Percentiles rank a stretch among this genome's conserved stretches.
phyloP scores from a whole-genome alignment of 2,329 filamentous ascomycete species.

The Diaporthe sp. region DNA sequence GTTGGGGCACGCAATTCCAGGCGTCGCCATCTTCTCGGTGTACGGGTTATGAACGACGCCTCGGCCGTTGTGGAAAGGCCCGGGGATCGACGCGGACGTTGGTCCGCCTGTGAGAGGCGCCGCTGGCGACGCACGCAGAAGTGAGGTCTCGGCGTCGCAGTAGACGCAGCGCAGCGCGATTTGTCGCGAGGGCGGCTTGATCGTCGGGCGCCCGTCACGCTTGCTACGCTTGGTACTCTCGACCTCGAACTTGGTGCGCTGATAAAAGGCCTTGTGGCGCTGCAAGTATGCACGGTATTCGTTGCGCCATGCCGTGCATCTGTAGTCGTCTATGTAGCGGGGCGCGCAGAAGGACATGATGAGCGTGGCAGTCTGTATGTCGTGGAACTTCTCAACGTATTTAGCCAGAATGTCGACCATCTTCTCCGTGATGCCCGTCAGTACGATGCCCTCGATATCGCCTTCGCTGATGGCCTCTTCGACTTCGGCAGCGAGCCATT shows the following conservation, averaged over 20 bases:
- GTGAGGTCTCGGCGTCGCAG: slow-evolving; percentile 73
- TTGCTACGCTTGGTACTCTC: slow-evolving; percentile 79
- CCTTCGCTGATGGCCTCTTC: slow-evolving; percentile 72
- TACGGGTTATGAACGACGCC: slow-evolving; percentile 63
- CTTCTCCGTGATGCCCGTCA: slow-evolving; percentile 81
- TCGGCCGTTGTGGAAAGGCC: slow-evolving; percentile 46
- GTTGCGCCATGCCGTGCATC: slow-evolving; percentile 80
- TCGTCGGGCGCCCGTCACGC: slow-evolving; percentile 71
- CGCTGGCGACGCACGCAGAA: slow-evolving; percentile 35
- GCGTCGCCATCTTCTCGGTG: slow-evolving; percentile 65
- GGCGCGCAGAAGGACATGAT: slow-evolving; percentile 81
- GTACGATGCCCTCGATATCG: slow-evolving; percentile 81
- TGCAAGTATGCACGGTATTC: slow-evolving; percentile 79
- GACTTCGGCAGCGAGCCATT: slow-evolving; percentile 77
- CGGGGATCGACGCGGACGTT: slow-evolving; percentile 34
- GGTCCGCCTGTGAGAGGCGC: slow-evolving; percentile 25
- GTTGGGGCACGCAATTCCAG: slow-evolving; percentile 74
- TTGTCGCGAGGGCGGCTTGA: slow-evolving; percentile 75
- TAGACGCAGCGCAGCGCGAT: slow-evolving; percentile 82
- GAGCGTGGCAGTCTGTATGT: slow-evolving; percentile 83
- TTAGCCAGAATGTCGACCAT: slow-evolving; percentile 81
- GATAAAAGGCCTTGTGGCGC: slow-evolving; percentile 79
- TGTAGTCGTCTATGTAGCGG: slow-evolving; percentile 81
- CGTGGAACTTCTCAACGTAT: slow-evolving; percentile 81
- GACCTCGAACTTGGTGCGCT: slow-evolving; percentile 82